These are phyloP conservation scores for Nicotiana tomentosiformis DNA, from an alignment of 257 asterid species.

Conservation along the genomic window DNA sequence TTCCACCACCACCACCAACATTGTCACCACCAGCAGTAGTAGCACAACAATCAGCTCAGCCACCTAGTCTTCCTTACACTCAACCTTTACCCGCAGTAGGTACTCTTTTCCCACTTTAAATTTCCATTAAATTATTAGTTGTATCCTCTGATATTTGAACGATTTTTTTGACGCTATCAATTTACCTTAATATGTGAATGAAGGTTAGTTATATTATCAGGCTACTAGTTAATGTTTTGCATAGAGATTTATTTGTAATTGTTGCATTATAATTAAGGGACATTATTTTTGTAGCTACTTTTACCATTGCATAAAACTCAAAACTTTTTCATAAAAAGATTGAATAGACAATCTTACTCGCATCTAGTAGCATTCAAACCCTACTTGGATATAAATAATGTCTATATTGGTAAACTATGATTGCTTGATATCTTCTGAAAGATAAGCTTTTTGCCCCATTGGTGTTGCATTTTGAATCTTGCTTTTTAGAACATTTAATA, in stretches of 20 bases:
- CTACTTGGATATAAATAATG: not conserved
- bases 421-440: not conserved
- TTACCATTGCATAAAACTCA: too few relatives aligned
- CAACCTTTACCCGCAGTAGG: constrained; percentile 63
- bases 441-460: not conserved
- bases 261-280: too few relatives aligned
- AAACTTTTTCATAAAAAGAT: too few relatives aligned
- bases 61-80: not conserved
- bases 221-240: too few relatives aligned
- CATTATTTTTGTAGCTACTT: too few relatives aligned
- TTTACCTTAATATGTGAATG: too few relatives aligned
- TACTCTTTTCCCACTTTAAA: constrained; percentile 28
- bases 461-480: not conserved
- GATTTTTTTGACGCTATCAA: too few relatives aligned
- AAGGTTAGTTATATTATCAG: too few relatives aligned
- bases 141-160: not conserved
- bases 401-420: not conserved
- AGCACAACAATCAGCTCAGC: constrained; percentile 1
- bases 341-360: too few relatives aligned
- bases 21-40: not conserved
- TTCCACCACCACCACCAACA: constrained; percentile 24
- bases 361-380: not conserved
- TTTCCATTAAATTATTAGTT: not conserved
- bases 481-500: not conserved
- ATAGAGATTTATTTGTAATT: too few relatives aligned